These are phyloP conservation scores for Acanthamoeba divionensis DNA, from an alignment of 208 protist genomes.

Conservation along the genomic window DNA sequence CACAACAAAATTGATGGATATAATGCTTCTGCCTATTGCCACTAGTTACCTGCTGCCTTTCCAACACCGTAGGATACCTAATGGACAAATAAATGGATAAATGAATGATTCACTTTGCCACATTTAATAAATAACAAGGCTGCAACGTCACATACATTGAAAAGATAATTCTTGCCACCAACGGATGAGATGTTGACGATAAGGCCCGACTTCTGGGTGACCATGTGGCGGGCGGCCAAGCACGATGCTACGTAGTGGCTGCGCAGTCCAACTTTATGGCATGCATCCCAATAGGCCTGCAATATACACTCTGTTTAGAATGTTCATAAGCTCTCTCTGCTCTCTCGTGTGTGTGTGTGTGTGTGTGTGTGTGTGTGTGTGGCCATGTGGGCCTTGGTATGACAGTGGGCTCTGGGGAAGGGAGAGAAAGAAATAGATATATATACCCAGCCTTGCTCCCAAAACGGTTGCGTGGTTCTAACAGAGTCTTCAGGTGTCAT, in stretches of 20 bases:
- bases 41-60: background rate
- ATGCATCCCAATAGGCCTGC: background rate
- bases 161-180: background rate
- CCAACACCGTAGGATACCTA: background rate
- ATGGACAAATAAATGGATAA: too few species aligned
- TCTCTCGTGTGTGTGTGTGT: too few species aligned
- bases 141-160: background rate
- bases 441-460: constrained; percentile 2
- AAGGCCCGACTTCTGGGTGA: background rate
- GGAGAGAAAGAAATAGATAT: too few species aligned
- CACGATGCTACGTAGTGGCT: constrained; percentile 20
- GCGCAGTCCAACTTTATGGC: background rate
- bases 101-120: too few species aligned
- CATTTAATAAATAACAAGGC: background rate
- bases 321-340: background rate
- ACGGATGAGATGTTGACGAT: constrained; percentile 23
- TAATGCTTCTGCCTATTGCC: too few species aligned
- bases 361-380: too few species aligned
- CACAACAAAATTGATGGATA: too few species aligned
- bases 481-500: background rate
- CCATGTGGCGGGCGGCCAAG: background rate
- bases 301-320: background rate
- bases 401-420: too few species aligned
- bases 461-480: background rate
- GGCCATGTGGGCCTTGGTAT: too few species aligned